Conservation (phyloP, 1,139 yeast species). For the Tardiomyces blankii region DNA sequence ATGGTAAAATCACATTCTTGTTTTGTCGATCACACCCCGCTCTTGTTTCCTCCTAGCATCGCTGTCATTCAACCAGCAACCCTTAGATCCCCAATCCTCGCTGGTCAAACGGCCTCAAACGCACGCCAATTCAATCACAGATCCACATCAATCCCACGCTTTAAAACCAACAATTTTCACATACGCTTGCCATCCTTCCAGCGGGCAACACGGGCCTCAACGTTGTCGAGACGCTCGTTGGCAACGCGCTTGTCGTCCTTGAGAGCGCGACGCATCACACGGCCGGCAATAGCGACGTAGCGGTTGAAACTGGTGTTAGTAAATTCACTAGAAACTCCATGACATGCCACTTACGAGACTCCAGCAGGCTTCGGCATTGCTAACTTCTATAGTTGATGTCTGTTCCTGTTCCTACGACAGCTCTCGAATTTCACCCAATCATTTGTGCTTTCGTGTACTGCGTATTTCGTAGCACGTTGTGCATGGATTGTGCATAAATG, state of each 20-base stretch:
- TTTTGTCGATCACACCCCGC: no score
- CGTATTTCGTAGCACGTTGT: no score
- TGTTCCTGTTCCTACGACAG: not conserved
- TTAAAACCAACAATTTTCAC: no score
- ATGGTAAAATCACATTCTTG: no score
- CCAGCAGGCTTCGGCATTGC: conserved; percentile 20
- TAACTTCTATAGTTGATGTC: not conserved
- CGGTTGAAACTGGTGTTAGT: conserved; percentile 50
- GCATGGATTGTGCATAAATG: no score
- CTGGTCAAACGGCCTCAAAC: no score
- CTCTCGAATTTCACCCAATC: not conserved
- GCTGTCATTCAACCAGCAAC: no score
- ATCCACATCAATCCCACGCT: no score
- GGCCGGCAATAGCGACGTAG: conserved; percentile 86
- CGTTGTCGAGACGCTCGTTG: conserved; percentile 61
- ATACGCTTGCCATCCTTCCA: conserved; percentile 54
- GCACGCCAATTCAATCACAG: no score
- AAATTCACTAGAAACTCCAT: not conserved
- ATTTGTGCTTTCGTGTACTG: no score
- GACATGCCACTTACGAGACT: conserved; percentile 17
- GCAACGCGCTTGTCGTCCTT: conserved; percentile 76
- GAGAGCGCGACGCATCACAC: conserved; percentile 76
- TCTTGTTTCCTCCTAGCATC: no score
- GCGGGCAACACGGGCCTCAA: conserved; percentile 69
- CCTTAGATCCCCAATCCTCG: no score